Conservation (phyloP, 768 basidiomycete genomes). For the Suillus cothurnatus region DNA sequence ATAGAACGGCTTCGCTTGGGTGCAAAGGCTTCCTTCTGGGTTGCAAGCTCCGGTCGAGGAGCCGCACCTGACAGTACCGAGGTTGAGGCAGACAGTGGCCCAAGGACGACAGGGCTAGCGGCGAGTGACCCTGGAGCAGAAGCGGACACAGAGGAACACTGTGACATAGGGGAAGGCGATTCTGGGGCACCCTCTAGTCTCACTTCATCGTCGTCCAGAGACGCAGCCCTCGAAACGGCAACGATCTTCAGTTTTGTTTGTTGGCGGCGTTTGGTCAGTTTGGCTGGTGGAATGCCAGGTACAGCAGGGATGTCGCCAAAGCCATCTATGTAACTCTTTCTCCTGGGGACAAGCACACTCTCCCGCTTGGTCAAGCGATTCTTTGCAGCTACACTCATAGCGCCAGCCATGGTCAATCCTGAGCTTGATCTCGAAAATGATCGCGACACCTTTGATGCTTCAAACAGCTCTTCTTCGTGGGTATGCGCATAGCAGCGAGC, state of each 20-base stretch:
- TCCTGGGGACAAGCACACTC: constrained; percentile 66
- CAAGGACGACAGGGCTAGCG: constrained; percentile 24
- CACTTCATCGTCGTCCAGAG: constrained; percentile 29
- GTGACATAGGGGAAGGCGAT: constrained; percentile 43
- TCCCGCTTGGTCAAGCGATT: constrained; percentile 65
- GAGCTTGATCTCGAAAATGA: constrained; percentile 59
- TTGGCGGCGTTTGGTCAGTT: constrained; percentile 21
- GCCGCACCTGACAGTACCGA: constrained; percentile 17
- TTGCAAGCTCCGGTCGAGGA: constrained; percentile 31
- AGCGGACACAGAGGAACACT: constrained; percentile 38
- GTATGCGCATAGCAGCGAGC: constrained; percentile 67
- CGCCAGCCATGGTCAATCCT: constrained; percentile 58
- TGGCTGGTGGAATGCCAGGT: constrained; percentile 10
- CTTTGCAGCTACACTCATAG: constrained; percentile 55
- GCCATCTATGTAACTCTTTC: constrained; percentile 48
- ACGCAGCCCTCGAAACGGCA: constrained; percentile 20
- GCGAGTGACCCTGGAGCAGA: constrained; percentile 20
- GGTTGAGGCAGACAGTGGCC: constrained; percentile 17
- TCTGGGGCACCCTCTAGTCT: constrained; percentile 24
- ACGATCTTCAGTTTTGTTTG: constrained; percentile 33
- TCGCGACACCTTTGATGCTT: constrained; percentile 46
- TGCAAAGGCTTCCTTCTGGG: constrained; percentile 23
- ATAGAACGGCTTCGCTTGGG: constrained; percentile 55
- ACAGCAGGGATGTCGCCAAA: background rate
- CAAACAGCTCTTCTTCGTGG: constrained; percentile 66